Percentiles rank a stretch among this genome's conserved stretches.
These are phyloP conservation scores for Emergomyces orientalis DNA, from an alignment of 2,329 filamentous ascomycete species.

Conservation along the genomic window DNA sequence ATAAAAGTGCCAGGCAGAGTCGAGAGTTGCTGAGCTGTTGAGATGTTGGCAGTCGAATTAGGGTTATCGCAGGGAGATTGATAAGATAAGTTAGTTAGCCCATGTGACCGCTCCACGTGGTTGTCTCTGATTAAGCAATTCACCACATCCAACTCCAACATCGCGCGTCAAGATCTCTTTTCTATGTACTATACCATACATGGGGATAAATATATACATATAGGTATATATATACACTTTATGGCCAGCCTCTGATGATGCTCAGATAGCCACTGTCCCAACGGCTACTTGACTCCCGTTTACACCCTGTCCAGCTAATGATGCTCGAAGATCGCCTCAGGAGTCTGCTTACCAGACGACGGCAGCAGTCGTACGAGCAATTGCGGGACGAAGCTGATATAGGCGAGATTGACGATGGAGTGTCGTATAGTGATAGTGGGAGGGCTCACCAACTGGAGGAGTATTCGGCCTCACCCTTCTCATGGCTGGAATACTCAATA, in stretches of 20 bases:
- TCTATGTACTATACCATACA: neutral
- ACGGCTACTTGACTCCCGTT: neutral
- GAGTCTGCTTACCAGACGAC: constrained; percentile 24
- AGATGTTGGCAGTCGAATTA: neutral
- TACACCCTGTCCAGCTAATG: neutral
- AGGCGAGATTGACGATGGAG: constrained; percentile 25
- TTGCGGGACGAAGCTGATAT: constrained; percentile 21
- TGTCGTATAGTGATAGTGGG: constrained; percentile 9
- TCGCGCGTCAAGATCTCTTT: neutral
- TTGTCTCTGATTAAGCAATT: neutral
- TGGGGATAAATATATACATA: neutral
- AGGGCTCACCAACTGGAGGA: neutral
- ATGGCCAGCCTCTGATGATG: neutral
- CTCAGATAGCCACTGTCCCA: neutral
- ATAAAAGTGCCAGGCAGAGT: neutral
- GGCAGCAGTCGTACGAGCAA: constrained; percentile 25
- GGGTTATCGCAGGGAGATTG: neutral
- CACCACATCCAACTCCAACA: neutral
- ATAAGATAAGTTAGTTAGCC: neutral
- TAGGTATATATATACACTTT: neutral
- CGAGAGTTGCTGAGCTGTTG: neutral
- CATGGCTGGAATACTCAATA: constrained; percentile 75
- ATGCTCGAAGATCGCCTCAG: constrained; percentile 30
- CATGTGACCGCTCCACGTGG: neutral
- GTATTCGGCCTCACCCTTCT: constrained; percentile 45